These are phyloP conservation scores for Microthyrium microscopicum DNA, from an alignment of 2,329 filamentous ascomycete genomes.

Conservation along the genomic window DNA sequence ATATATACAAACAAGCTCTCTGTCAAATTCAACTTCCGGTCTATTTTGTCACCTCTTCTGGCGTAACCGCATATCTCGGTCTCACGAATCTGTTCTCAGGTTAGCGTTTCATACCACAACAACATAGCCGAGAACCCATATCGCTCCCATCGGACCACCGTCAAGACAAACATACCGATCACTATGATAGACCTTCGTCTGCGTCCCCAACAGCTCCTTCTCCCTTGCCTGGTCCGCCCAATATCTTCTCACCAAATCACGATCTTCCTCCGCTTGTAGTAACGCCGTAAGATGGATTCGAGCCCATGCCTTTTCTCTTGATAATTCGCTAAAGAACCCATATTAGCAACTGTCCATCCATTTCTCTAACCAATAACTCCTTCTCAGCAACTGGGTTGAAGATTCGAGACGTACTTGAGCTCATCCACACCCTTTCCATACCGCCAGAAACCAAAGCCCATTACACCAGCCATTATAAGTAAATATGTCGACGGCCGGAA, in stretches of 20 bases:
- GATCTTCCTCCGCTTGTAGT: slow-evolving; percentile 90
- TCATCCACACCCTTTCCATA: slow-evolving; percentile 70
- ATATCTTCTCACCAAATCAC: slow-evolving; percentile 78
- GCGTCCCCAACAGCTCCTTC: slow-evolving; percentile 69
- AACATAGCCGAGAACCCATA: slow-evolving; percentile 7
- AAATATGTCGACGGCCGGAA: slow-evolving; percentile 74
- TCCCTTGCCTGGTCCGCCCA: slow-evolving; percentile 77
- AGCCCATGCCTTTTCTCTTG: slow-evolving; percentile 95
- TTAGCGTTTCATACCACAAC: slow-evolving; percentile 4
- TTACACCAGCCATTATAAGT: slow-evolving; percentile 56
- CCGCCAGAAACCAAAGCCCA: slow-evolving; percentile 85
- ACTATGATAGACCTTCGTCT: slow-evolving; percentile 65
- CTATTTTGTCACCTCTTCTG: slow-evolving; percentile 41
- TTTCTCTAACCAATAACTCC: background rate
- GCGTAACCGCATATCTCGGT: slow-evolving; percentile 62
- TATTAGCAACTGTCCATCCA: slow-evolving; percentile 1
- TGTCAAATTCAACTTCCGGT: background rate
- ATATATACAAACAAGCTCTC: background rate
- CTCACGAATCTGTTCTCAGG: slow-evolving; percentile 50
- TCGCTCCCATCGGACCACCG: background rate
- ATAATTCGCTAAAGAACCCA: slow-evolving; percentile 54
- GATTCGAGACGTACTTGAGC: slow-evolving; percentile 53
- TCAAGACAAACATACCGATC: slow-evolving; percentile 49
- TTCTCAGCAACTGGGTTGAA: background rate
- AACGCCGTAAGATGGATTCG: slow-evolving; percentile 88